A percentile compares a stretch with the other conserved stretches of the same genome.
Evolutionary conservation across 768 basidiomycete species (phyloP).

Genomic region (Lentinula edodes): DNA sequence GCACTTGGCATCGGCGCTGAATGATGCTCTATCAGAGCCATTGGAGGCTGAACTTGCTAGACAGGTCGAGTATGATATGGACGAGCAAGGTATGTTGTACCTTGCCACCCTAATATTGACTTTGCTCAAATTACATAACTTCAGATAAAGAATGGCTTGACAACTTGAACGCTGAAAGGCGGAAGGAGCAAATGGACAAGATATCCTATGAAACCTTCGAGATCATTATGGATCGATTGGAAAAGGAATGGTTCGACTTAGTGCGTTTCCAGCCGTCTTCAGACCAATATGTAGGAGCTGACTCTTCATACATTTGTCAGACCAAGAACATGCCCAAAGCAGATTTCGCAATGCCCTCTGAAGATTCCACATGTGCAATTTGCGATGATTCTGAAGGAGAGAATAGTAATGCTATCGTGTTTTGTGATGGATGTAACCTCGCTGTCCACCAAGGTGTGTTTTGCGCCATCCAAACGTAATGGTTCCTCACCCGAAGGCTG

Average conservation of each 20-base stretch:
- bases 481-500: background rate
- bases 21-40: conserved; percentile 51
- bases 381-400: conserved; percentile 99
- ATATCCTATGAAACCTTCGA: conserved; percentile 88
- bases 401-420: conserved; percentile 98
- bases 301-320: conserved; percentile 31
- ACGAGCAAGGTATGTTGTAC: conserved; percentile 77
- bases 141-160: conserved; percentile 96
- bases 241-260: conserved; percentile 99
- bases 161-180: conserved; percentile 72
- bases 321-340: conserved; percentile 92
- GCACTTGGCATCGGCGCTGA: background rate
- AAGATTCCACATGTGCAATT: conserved; percentile 94
- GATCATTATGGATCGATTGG: conserved; percentile 93
- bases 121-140: background rate
- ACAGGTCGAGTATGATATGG: conserved; percentile 99
- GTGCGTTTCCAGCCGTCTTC: conserved; percentile 37
- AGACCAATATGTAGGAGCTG: background rate
- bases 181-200: conserved; percentile 62
- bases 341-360: conserved; percentile 80
- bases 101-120: background rate
- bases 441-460: conserved; percentile 95
- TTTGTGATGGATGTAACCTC: conserved; percentile 97
- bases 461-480: background rate
- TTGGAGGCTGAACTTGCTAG: conserved; percentile 86